These are phyloP conservation scores for Persicaria tinctoria DNA, from an alignment of 148 eudicot genomes.

Conservation along the genomic window DNA sequence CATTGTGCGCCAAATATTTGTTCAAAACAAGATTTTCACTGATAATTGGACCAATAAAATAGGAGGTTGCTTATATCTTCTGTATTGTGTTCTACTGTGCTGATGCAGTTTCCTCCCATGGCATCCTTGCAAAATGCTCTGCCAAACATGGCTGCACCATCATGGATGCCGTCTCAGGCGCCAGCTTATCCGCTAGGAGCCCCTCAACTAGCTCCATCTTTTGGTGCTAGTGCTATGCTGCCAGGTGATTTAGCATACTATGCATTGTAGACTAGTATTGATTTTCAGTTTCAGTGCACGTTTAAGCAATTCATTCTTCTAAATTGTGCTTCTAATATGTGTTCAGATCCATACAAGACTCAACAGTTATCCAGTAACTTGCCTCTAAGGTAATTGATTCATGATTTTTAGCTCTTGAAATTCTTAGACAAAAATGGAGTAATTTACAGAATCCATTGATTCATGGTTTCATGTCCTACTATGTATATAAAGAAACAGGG, in stretches of 20 bases:
- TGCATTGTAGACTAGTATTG: background rate
- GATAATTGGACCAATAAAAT: background rate
- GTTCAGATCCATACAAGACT: constrained; percentile 52
- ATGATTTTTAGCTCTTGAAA: background rate
- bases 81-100: background rate
- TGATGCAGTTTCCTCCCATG: constrained; percentile 73
- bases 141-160: constrained; percentile 37
- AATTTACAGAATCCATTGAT: too few relatives aligned
- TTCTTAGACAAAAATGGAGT: background rate
- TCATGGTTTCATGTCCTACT: too few relatives aligned
- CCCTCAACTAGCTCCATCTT: constrained; percentile 44
- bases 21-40: background rate
- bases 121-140: constrained; percentile 64
- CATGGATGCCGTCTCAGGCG: constrained; percentile 39
- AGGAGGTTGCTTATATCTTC: background rate
- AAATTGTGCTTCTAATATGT: constrained; percentile 12
- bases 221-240: constrained; percentile 29
- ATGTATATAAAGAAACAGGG: too few relatives aligned
- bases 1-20: background rate
- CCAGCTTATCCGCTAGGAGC: constrained; percentile 37
- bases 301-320: constrained; percentile 8
- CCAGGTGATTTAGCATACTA: constrained; percentile 20
- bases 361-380: constrained; percentile 45
- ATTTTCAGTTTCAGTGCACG: background rate
- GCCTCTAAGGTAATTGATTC: constrained; percentile 40